Evolutionary conservation across 2,329 filamentous ascomycete genomes (phyloP).

Genomic region (Iodosphaeria phyllophila): DNA sequence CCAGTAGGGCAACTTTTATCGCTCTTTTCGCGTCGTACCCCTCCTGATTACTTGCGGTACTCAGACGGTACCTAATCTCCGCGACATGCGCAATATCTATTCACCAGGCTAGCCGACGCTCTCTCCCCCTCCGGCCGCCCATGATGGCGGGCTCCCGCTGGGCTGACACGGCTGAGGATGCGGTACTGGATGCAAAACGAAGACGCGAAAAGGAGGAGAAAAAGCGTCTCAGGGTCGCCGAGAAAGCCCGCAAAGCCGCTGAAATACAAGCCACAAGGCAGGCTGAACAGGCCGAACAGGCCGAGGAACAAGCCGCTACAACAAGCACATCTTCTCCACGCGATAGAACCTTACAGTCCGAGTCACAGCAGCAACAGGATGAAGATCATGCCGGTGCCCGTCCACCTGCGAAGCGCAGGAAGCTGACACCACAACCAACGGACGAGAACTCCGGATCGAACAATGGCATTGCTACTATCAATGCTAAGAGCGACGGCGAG

Average conservation of each 20-base stretch:
- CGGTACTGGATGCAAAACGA: constrained; percentile 49
- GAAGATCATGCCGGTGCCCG: constrained; percentile 15
- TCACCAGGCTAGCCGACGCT: no score
- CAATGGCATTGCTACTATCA: constrained; percentile 1
- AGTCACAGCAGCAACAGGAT: constrained; percentile 10
- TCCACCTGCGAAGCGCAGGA: constrained; percentile 43
- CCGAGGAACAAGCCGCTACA: constrained; percentile 13
- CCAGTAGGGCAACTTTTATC: no score
- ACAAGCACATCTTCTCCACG: constrained; percentile 10
- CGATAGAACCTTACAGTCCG: no score
- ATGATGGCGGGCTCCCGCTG: constrained; percentile 61
- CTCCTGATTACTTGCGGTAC: no score
- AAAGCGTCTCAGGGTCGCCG: constrained; percentile 63
- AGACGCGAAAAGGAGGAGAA: constrained; percentile 81
- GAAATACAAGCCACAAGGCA: constrained; percentile 18
- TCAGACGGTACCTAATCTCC: no score
- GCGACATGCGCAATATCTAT: no score
- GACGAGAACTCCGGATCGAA: constrained; percentile 8
- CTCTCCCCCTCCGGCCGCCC: no score
- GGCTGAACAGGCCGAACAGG: constrained; percentile 15
- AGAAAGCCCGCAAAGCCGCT: constrained; percentile 56
- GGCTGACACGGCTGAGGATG: constrained; percentile 72
- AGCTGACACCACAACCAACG: constrained; percentile 27
- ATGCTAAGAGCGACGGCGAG: constrained; percentile 9
- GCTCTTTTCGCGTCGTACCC: no score